A percentile compares a stretch with the other conserved stretches of the same genome.
phyloP scores from a whole-genome alignment of 108 stramenopile species.

The Conticribra guillardii region DNA sequence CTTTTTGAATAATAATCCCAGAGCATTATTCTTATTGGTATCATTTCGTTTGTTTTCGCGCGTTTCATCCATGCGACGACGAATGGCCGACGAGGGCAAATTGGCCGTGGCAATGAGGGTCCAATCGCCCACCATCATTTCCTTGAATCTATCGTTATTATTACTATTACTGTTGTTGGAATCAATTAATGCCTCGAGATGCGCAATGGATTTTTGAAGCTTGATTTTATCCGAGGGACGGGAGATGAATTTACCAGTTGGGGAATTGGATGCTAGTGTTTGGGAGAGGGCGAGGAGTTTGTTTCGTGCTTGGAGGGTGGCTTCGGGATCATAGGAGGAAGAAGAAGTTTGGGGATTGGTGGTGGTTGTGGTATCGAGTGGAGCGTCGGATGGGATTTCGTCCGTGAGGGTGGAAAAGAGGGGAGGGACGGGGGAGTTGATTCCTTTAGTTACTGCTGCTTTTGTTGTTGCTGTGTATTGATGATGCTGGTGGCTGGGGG shows the following conservation, averaged over 20 bases:
- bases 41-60: no score
- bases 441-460: no score
- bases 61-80: no score
- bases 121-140: constrained; percentile 72
- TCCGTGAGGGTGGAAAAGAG: not conserved
- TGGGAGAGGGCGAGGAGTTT: constrained; percentile 24
- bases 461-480: no score
- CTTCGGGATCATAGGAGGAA: not conserved
- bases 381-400: not conserved
- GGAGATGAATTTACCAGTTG: constrained; percentile 24
- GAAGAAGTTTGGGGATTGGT: not conserved
- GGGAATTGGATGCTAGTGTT: constrained; percentile 18
- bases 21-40: no score
- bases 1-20: no score
- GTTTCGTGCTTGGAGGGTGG: constrained; percentile 21
- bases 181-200: constrained; percentile 27
- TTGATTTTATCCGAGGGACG: constrained; percentile 18
- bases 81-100: constrained; percentile 11
- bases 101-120: constrained; percentile 63
- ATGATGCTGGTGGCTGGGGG: no score
- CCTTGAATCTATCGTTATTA: constrained; percentile 8
- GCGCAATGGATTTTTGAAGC: constrained; percentile 22
- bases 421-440: not conserved
- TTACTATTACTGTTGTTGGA: not conserved
- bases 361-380: not conserved